Evolutionary conservation across 257 asterid genomes (phyloP), one percentile per base, ranked within the genome.

Genomic region (Rauvolfia tetraphylla): DNA sequence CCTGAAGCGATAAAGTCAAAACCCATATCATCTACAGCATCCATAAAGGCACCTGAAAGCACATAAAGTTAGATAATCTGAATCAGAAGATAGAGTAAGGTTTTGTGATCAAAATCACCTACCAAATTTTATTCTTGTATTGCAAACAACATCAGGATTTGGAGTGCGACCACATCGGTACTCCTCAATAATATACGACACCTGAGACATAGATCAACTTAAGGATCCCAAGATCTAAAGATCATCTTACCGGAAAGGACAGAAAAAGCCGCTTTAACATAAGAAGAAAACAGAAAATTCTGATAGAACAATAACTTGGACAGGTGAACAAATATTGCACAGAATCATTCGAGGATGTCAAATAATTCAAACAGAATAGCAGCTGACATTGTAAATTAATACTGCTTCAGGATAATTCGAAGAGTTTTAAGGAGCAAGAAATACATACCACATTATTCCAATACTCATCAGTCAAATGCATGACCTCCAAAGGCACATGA

Each of bases 101-200:
- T 53, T 44, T 25, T 46, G 39, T 59, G 39, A 4, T 42, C 15
- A 49, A 70, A 56, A 81, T 76, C 56, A 83, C 94, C 33, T 20
- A 92, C 99, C 98, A 80, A 95, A 95, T 79, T 95, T 91, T 75
- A 95, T 89, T 85, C 99, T 90, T 76, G 99, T 91, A 85, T 95
- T 95, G 90, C 99, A 95, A 74, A 92, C 95, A 80, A 95, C 95
- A 84, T 95, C 99, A 33, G 98, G 98, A 84, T 95, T 95, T 78
- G 99, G 99, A 74, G 99, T 95, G 58, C 96, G 90, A 71, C 99
- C 99, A 79, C 80, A 77, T 79, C 91, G 90, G 79, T 95, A 95
- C 86, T 95, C 99, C 74, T 89, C 88, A 49, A 95, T 89, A 71
- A 95, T 92, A 79, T 87, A 88, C 42, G 96, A 89, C 51, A 95